phyloP scores from a whole-genome alignment of 495 filamentous ascomycete genomes.

The Aspergillus ellipticus region DNA sequence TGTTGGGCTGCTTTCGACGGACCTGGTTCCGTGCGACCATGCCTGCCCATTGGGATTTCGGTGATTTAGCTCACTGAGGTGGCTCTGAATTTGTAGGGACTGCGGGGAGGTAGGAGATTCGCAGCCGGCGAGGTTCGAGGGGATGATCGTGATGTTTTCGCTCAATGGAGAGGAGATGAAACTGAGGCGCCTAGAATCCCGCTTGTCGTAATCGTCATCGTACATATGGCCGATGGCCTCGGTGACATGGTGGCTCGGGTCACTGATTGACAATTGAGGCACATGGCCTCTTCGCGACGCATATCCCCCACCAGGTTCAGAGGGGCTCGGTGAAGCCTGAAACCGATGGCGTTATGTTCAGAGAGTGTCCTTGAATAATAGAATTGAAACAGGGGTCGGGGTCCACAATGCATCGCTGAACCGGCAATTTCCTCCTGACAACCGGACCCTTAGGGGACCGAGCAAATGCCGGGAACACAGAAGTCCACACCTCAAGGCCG shows the following conservation, averaged over 20 bases:
- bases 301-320: conserved; percentile 52
- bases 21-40: conserved; percentile 40
- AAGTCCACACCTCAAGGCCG: not conserved
- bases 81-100: conserved; percentile 24
- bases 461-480: not conserved
- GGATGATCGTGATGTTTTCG: conserved; percentile 44
- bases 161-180: conserved; percentile 56
- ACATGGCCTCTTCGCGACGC: conserved; percentile 58
- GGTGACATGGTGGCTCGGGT: conserved; percentile 92
- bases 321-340: conserved; percentile 51
- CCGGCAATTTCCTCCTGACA: not conserved
- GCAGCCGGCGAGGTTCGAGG: conserved; percentile 40
- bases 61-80: conserved; percentile 24
- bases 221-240: conserved; percentile 98
- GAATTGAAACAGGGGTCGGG: conserved; percentile 1
- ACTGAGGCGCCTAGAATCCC: conserved; percentile 59
- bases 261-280: conserved; percentile 68
- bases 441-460: not conserved
- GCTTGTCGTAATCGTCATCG: conserved; percentile 70
- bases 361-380: not conserved
- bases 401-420: conserved; percentile 1
- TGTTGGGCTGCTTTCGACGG: conserved; percentile 46
- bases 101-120: conserved; percentile 43
- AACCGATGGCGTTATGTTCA: conserved; percentile 8
- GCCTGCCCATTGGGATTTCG: conserved; percentile 40